A percentile compares a stretch with the other conserved stretches of the same genome.
Conservation (phyloP, 768 basidiomycete species). For the Artomyces pyxidatus region DNA sequence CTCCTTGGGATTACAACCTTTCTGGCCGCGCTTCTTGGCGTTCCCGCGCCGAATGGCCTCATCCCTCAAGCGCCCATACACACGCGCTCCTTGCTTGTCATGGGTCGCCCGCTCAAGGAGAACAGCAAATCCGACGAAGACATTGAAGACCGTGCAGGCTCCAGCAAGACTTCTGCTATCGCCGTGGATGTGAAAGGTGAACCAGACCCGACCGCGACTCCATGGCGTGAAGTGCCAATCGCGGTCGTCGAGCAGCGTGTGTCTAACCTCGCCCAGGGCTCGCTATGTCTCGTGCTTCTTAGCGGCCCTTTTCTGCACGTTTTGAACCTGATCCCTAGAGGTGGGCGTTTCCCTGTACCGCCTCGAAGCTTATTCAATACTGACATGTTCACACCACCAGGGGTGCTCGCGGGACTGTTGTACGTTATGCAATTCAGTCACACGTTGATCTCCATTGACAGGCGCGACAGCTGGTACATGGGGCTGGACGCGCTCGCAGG, state of each 20-base stretch:
- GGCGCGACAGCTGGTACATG: slow-evolving; percentile 97
- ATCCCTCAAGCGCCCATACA: slow-evolving; percentile 92
- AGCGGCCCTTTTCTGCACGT: slow-evolving; percentile 78
- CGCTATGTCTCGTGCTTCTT: slow-evolving; percentile 70
- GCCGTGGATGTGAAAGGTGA: slow-evolving; percentile 16
- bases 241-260: slow-evolving; percentile 89
- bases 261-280: slow-evolving; percentile 82
- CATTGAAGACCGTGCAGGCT: slow-evolving; percentile 5
- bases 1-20: slow-evolving; percentile 86
- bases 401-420: slow-evolving; percentile 20
- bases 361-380: too few species aligned
- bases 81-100: slow-evolving; percentile 70
- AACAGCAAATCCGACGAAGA: slow-evolving; percentile 30
- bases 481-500: slow-evolving; percentile 72
- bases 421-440: too few species aligned
- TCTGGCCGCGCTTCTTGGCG: slow-evolving; percentile 75
- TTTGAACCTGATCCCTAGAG: slow-evolving; percentile 67
- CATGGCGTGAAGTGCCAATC: slow-evolving; percentile 45
- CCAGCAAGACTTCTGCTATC: slow-evolving; percentile 9
- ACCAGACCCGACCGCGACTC: slow-evolving; percentile 19
- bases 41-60: slow-evolving; percentile 82
- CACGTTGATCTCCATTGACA: too few species aligned
- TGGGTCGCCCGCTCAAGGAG: slow-evolving; percentile 39
- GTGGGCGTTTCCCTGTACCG: too few species aligned
- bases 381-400: too few species aligned